Base-by-base conservation (phyloP, 495 filamentous ascomycete species). In the Clohesyomyces aquaticus region DNA sequence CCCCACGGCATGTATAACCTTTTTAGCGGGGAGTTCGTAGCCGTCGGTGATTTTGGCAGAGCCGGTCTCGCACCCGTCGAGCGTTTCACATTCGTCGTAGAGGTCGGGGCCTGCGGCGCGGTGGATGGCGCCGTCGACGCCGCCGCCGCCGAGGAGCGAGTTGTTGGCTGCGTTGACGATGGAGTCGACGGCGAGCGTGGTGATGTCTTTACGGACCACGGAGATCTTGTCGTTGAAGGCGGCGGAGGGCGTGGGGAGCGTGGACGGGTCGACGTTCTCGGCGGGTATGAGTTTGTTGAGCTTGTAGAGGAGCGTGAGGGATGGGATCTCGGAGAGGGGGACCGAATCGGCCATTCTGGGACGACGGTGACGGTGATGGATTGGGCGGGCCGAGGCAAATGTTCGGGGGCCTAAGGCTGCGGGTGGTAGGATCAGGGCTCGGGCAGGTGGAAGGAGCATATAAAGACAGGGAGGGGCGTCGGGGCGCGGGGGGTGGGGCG, bases 111-210 rank as follows among this genome's bases (percentile, higher is more conserved):
- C 94, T 25, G 94, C 94, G 26, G 88, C 90, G 32, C 82, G 74
- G 73, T 98, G 94, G 68, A 98, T 96, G 22, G 90, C 74, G 49
- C 73, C 71, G 46, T 76, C 74, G 22, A 97, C 91, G 35, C 93
- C 94, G 16, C 91, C 90, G 43, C 94, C 94, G 50, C 91, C 89
- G 2, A 89, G 79, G 0, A 98, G 82, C 8, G 82, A 86, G 18
- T 77, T 74, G 72, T 97, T 97, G 21, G 94, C 93, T 10, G 94
- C 93, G 74, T 98, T 97, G 71, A 97, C 93, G 68, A 97, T 96
- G 60, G 86, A 87, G 67, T 90, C 91, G 29, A 92, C 84, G 45
- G 80, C 73, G 16, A 98, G 83, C 12, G 78, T 87, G 14, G 93
- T 96, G 75, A 98, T 96, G 73, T 96, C 93, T 49, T 82, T 80